phyloP scores from a whole-genome alignment of 176 grass and related monocot genomes.

The Musa beccarii region DNA sequence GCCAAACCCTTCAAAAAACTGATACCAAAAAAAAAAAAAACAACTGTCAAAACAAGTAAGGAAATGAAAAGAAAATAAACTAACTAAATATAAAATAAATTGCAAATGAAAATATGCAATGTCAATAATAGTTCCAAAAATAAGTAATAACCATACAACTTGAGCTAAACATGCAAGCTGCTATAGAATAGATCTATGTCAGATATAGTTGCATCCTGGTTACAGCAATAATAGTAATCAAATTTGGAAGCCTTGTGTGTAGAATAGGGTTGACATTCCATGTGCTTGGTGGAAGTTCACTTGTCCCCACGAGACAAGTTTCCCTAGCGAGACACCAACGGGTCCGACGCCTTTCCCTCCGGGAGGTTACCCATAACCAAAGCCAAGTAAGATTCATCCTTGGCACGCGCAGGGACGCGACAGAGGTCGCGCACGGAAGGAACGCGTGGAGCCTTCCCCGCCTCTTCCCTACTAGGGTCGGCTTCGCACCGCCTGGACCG shows the following conservation, averaged over 20 bases:
- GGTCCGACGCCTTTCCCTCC: too few relatives aligned
- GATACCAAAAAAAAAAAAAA: background rate
- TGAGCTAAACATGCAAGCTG: background rate
- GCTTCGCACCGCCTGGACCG: too few relatives aligned
- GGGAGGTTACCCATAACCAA: too few relatives aligned
- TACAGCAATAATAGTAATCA: background rate
- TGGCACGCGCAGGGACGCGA: too few relatives aligned
- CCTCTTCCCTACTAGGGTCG: too few relatives aligned
- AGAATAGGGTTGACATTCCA: background rate
- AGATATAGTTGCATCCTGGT: background rate
- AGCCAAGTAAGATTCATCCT: too few relatives aligned
- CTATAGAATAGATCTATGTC: too few relatives aligned
- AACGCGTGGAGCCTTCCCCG: too few relatives aligned
- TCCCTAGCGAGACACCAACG: too few relatives aligned
- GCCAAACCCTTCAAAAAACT: conserved; percentile 52
- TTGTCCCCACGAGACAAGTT: too few relatives aligned
- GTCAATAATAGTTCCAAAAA: background rate
- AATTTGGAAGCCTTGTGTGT: background rate
- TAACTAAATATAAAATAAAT: background rate
- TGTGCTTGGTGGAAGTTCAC: background rate
- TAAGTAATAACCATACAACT: background rate
- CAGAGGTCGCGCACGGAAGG: too few relatives aligned
- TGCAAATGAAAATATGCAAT: background rate
- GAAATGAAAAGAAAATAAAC: background rate
- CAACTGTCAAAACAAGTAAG: background rate